A percentile compares a stretch with the other conserved stretches of the same genome.
phyloP scores from a whole-genome alignment of 192 early-diverging fungal genomes.

The Entomortierella beljakovae region DNA sequence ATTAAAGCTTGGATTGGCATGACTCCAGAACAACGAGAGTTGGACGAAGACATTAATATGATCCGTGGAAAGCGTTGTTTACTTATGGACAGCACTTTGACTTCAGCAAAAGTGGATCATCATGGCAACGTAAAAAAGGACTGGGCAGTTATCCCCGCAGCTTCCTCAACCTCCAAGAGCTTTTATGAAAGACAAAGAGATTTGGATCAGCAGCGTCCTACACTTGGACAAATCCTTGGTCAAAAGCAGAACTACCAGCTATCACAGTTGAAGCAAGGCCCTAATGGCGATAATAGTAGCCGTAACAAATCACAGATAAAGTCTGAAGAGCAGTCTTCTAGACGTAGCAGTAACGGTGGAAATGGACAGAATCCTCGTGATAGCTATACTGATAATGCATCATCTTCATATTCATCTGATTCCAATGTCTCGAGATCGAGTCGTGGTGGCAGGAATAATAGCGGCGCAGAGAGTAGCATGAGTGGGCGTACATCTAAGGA shows the following conservation, averaged over 20 bases:
- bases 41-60: slow-evolving; percentile 40
- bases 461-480: background rate
- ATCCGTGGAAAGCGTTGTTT: slow-evolving; percentile 48
- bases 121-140: slow-evolving; percentile 47
- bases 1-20: slow-evolving; percentile 47
- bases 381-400: background rate
- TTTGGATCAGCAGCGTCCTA: slow-evolving; percentile 26
- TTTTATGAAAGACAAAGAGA: slow-evolving; percentile 44
- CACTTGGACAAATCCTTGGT: background rate
- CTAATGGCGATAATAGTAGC: background rate
- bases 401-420: background rate
- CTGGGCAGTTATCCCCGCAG: slow-evolving; percentile 32
- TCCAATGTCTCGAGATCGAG: background rate
- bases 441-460: background rate
- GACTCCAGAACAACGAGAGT: slow-evolving; percentile 33
- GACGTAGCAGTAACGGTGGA: background rate
- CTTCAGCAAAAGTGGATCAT: slow-evolving; percentile 22
- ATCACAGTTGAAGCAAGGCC: background rate
- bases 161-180: slow-evolving; percentile 24
- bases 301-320: background rate
- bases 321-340: background rate
- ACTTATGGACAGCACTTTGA: slow-evolving; percentile 34
- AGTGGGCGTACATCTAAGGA: slow-evolving; percentile 10
- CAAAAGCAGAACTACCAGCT: slow-evolving; percentile 3
- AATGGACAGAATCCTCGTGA: background rate